Percentiles rank a stretch among this genome's conserved stretches.
Evolutionary conservation across 768 basidiomycete species (phyloP).

Genomic region (Termitomyces sp.): DNA sequence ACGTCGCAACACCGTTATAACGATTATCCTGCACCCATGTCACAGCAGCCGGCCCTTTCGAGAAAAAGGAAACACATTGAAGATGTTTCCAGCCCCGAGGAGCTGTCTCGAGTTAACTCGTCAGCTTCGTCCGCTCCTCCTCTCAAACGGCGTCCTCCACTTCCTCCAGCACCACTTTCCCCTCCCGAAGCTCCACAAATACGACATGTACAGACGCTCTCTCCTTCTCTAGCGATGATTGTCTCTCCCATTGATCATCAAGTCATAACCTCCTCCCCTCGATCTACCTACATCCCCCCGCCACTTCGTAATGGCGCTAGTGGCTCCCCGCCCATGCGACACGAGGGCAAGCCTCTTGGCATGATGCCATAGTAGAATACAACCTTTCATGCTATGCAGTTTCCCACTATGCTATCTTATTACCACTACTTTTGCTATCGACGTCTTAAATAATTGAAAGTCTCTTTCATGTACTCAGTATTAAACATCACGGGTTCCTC

Average conservation of each 20-base stretch:
- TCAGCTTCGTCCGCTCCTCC: conserved; percentile 23
- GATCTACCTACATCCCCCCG: conserved; percentile 27
- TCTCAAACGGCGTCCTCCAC: conserved; percentile 33
- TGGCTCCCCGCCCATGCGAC: conserved; percentile 22
- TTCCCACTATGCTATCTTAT: conserved; percentile 2
- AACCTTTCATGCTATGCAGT: not conserved
- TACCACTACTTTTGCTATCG: not conserved
- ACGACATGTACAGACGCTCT: conserved; percentile 44
- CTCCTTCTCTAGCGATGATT: conserved; percentile 62
- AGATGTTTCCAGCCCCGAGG: conserved; percentile 25
- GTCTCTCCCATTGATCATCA: conserved; percentile 51
- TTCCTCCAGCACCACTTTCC: conserved; percentile 27
- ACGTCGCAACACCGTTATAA: conserved; percentile 37
- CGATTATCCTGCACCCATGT: conserved; percentile 28
- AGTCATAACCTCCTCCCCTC: conserved; percentile 36
- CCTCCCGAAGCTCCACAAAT: conserved; percentile 22
- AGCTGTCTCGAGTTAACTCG: conserved; percentile 17
- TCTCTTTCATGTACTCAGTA: not conserved
- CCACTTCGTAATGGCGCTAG: conserved; percentile 21
- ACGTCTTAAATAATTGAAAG: not conserved
- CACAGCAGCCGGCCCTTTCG: conserved; percentile 33
- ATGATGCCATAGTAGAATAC: conserved; percentile 13
- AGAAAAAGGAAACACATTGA: conserved; percentile 47
- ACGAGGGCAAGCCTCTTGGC: conserved; percentile 19
- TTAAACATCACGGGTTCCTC: not conserved